Evolutionary conservation across 306 rosid genomes (phyloP).

Genomic region (Delonix regia): DNA sequence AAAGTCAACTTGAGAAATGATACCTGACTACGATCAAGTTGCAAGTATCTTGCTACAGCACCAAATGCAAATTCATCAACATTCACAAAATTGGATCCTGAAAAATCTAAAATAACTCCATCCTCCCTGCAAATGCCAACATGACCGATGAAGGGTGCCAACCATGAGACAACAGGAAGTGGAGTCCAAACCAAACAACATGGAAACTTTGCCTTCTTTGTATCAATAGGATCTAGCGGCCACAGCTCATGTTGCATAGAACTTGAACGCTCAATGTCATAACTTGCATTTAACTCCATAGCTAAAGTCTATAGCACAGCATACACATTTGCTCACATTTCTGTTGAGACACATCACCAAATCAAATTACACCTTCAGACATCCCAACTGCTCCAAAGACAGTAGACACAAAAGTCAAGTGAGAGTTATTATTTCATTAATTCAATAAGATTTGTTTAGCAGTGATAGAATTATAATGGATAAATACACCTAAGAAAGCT

Average conservation of each 20-base stretch:
- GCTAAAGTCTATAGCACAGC: neutral
- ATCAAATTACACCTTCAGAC: neutral
- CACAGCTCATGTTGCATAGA: constrained; percentile 56
- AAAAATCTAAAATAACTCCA: constrained; percentile 74
- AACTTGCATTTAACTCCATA: constrained; percentile 14
- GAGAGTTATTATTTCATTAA: neutral
- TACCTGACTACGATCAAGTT: constrained; percentile 80
- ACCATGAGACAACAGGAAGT: constrained; percentile 94
- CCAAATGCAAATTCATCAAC: constrained; percentile 79
- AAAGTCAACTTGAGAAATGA: constrained; percentile 17
- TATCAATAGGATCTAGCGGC: constrained; percentile 77
- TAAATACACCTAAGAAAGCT: neutral
- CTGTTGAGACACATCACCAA: neutral
- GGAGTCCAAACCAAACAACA: constrained; percentile 98
- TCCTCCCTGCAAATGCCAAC: constrained; percentile 97
- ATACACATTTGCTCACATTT: neutral
- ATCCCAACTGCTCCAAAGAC: neutral
- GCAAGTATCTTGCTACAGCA: constrained; percentile 74
- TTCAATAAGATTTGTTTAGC: neutral
- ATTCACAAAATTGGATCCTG: constrained; percentile 77
- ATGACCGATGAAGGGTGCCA: constrained; percentile 96
- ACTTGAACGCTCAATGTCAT: constrained; percentile 17
- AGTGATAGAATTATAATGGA: neutral
- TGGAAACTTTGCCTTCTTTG: constrained; percentile 70
- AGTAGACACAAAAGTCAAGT: neutral